A percentile compares a stretch with the other conserved stretches of the same genome.
phyloP scores from a whole-genome alignment of 305 asterid species.

The Solanum chacoense region DNA sequence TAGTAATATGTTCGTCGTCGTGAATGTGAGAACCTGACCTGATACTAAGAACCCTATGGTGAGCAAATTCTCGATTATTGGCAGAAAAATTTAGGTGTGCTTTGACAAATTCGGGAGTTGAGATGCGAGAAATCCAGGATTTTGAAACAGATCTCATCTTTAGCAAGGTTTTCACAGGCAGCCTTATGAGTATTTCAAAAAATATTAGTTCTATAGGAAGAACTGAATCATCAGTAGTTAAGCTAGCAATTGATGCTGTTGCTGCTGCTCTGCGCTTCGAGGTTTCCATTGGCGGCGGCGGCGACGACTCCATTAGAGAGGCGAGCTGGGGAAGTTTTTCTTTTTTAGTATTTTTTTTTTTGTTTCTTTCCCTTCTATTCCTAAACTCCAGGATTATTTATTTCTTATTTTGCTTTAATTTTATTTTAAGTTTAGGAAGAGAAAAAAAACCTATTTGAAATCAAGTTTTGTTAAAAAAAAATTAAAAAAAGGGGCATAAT shows the following conservation, averaged over 20 bases:
- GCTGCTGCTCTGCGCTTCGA: neutral
- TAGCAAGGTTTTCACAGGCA: neutral
- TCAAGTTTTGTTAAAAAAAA: too few species aligned
- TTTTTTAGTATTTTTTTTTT: neutral
- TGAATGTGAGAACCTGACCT: neutral
- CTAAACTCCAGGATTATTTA: neutral
- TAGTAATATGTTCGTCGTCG: neutral
- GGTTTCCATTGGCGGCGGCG: neutral
- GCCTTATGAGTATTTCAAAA: neutral
- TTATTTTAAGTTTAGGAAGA: too few species aligned
- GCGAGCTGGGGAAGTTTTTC: neutral
- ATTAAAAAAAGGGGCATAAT: neutral
- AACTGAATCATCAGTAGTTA: neutral
- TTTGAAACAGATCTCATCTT: neutral
- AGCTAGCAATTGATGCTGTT: neutral
- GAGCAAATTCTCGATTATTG: neutral
- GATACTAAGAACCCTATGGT: neutral
- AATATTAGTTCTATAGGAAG: neutral
- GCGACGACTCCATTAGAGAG: neutral
- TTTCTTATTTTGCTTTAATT: neutral
- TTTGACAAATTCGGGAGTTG: neutral
- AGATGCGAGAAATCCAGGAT: neutral
- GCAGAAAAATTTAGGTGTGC: neutral
- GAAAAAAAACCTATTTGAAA: too few species aligned
- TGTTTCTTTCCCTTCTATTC: neutral